Evolutionary conservation across 2,329 filamentous ascomycete species (phyloP).

Genomic region (Calonectria pseudoturangicola): DNA sequence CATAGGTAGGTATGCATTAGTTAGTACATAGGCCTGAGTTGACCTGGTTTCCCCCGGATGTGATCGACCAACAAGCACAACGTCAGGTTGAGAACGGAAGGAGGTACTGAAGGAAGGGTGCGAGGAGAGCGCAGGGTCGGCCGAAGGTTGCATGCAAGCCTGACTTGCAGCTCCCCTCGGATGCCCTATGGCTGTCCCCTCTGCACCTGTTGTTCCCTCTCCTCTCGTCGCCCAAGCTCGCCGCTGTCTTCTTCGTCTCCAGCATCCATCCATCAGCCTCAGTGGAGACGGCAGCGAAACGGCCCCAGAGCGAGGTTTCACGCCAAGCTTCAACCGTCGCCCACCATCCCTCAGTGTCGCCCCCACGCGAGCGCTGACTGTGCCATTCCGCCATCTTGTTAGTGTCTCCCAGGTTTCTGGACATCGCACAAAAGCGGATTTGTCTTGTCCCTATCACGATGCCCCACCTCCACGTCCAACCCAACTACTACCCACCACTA

Average conservation of each 20-base stretch:
- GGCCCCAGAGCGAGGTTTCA: constrained; percentile 17
- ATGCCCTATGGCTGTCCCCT: not conserved
- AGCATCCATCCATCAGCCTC: constrained; percentile 31
- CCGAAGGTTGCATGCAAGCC: constrained; percentile 25
- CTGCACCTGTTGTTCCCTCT: constrained; percentile 12
- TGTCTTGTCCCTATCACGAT: constrained; percentile 31
- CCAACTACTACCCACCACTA: constrained; percentile 24
- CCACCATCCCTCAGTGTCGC: constrained; percentile 21
- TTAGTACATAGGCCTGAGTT: constrained; percentile 3
- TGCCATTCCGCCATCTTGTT: constrained; percentile 20
- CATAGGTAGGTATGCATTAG: not conserved
- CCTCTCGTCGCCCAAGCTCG: constrained; percentile 3
- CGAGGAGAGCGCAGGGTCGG: constrained; percentile 2
- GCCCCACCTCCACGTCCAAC: constrained; percentile 31
- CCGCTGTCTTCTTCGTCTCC: constrained; percentile 10
- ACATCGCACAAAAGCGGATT: constrained; percentile 30
- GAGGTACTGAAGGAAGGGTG: constrained; percentile 8
- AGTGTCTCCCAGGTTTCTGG: constrained; percentile 32
- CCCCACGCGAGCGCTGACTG: constrained; percentile 32
- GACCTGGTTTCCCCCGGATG: constrained; percentile 7
- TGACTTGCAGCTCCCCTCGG: constrained; percentile 5
- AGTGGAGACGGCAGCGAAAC: constrained; percentile 28
- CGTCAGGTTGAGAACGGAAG: constrained; percentile 15
- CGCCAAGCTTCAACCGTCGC: constrained; percentile 29
- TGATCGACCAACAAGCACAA: not conserved